Conservation (phyloP, 2,329 filamentous ascomycete species). For the Aspergillus sp. region DNA sequence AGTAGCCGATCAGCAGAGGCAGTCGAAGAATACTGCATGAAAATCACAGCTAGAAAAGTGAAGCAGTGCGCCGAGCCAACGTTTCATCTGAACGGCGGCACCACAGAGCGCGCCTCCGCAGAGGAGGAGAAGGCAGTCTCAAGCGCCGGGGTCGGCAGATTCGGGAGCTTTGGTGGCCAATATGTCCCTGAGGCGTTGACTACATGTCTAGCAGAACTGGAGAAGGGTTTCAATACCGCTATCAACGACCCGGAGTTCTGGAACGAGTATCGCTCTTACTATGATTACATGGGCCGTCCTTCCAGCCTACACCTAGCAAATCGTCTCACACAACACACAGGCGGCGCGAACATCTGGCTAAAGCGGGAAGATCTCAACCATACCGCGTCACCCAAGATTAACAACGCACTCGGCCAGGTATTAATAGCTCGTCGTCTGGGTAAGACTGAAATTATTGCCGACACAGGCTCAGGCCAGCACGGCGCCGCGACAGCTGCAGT, state of each 20-base stretch:
- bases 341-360: conserved; percentile 92
- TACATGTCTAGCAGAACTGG: conserved; percentile 84
- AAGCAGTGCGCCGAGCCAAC: conserved; percentile 22
- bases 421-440: conserved; percentile 82
- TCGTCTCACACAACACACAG: conserved; percentile 77
- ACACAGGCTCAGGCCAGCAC: conserved; percentile 94
- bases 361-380: conserved; percentile 97
- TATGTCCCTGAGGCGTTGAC: conserved; percentile 96
- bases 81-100: too few species aligned
- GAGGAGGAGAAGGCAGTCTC: conserved; percentile 16
- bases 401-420: conserved; percentile 91
- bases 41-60: neutral
- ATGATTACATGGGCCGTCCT: conserved; percentile 89
- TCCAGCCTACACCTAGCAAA: conserved; percentile 84
- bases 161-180: conserved; percentile 90
- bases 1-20: conserved; percentile 40
- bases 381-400: conserved; percentile 97
- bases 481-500: conserved; percentile 95
- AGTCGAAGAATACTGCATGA: neutral
- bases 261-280: conserved; percentile 90
- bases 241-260: conserved; percentile 84
- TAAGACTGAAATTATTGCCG: conserved; percentile 94
- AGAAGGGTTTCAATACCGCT: conserved; percentile 81
- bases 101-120: too few species aligned
- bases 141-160: neutral